Percentiles rank a stretch among this genome's conserved stretches.
Evolutionary conservation across 345 rosid genomes (phyloP).

Genomic region (Sisymbrium irio): DNA sequence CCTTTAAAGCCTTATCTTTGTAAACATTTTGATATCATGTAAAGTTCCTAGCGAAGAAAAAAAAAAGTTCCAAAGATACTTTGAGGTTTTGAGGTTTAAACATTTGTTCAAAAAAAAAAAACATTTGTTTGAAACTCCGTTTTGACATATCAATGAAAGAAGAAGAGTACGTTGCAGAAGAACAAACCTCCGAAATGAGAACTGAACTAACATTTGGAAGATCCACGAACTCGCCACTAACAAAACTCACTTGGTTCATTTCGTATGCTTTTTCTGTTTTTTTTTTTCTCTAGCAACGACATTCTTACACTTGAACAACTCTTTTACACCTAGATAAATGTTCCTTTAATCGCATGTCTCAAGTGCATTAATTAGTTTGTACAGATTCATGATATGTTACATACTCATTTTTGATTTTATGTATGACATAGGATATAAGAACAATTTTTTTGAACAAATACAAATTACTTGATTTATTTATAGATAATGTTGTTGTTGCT

Average conservation of each 20-base stretch:
- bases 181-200: background rate
- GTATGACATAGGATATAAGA: no score
- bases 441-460: no score
- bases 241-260: background rate
- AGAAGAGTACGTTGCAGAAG: background rate
- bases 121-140: background rate
- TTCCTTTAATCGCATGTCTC: no score
- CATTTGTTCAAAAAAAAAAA: no score
- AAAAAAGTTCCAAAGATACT: background rate
- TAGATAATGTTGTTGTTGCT: no score
- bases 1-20: slow-evolving; percentile 13
- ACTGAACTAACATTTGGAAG: no score
- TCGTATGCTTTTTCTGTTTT: background rate
- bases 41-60: slow-evolving; percentile 28
- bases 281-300: background rate
- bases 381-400: no score
- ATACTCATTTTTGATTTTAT: no score
- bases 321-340: background rate
- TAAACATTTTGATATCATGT: slow-evolving; percentile 37
- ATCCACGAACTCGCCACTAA: no score
- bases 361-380: no score
- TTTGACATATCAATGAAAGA: background rate
- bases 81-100: background rate
- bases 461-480: no score
- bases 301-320: background rate